Conservation (phyloP, 1,284 basidiomycete species). For the Limonomyces culmigenus region DNA sequence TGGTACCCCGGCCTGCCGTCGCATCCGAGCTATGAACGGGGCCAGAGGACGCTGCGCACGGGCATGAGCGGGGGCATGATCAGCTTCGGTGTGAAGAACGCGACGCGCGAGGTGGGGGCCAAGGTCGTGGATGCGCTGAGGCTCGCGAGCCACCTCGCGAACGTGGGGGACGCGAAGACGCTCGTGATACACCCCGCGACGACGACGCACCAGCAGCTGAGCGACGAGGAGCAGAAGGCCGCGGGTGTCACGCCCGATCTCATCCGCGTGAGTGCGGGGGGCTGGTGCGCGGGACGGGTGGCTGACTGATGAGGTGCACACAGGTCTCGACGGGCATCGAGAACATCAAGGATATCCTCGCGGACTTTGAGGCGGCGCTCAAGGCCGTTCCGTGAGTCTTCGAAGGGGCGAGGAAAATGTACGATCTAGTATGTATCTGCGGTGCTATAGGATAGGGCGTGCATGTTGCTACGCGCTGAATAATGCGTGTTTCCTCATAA, state of each 20-base stretch:
- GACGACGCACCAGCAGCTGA: constrained; percentile 75
- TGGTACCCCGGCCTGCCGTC: constrained; percentile 60
- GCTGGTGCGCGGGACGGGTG: too few relatives aligned
- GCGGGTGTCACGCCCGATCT: constrained; percentile 71
- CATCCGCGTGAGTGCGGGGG: constrained; percentile 34
- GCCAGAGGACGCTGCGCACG: constrained; percentile 39
- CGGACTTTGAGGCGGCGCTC: constrained; percentile 62
- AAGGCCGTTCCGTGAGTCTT: constrained; percentile 12
- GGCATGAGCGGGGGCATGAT: constrained; percentile 63
- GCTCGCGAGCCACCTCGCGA: constrained; percentile 62
- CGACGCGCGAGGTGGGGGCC: constrained; percentile 38
- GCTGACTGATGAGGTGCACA: neutral
- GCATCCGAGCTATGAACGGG: constrained; percentile 49
- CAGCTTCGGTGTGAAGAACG: constrained; percentile 69
- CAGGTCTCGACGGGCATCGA: constrained; percentile 69
- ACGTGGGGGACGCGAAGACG: constrained; percentile 70
- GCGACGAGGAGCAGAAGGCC: constrained; percentile 44
- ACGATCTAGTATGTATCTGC: too few relatives aligned
- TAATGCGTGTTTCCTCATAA: too few relatives aligned
- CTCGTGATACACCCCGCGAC: constrained; percentile 71
- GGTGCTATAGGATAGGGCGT: too few relatives aligned
- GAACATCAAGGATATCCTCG: constrained; percentile 72
- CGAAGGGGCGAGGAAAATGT: too few relatives aligned
- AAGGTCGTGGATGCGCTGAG: constrained; percentile 60
- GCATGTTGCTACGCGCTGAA: too few relatives aligned